Evolutionary conservation across 371 early-diverging fungal genomes (phyloP).

Genomic region (Lichtheimia ramosa): DNA sequence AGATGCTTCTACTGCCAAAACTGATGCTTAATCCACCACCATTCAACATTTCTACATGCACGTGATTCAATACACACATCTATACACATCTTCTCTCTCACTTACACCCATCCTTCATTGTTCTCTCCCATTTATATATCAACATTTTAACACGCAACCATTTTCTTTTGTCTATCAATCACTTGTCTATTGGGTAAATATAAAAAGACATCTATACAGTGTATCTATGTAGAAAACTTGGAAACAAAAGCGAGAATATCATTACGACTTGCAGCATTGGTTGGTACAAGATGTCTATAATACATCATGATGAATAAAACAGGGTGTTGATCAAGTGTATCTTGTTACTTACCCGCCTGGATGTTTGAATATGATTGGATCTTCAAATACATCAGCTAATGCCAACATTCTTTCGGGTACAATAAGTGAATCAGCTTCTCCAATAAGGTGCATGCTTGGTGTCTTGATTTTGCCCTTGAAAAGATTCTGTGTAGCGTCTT

Average conservation of each 20-base stretch:
- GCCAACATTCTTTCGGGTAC: conserved; percentile 41
- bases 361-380: conserved; percentile 38
- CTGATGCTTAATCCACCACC: background rate
- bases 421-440: conserved; percentile 56
- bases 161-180: too few relatives aligned
- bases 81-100: background rate
- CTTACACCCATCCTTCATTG: background rate
- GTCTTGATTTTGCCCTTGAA: conserved; percentile 47
- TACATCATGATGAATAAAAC: background rate
- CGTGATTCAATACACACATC: background rate
- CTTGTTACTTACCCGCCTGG: conserved; percentile 49
- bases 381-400: conserved; percentile 39
- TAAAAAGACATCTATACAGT: too few relatives aligned
- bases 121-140: background rate
- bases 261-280: conserved; percentile 61
- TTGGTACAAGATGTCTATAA: conserved; percentile 64
- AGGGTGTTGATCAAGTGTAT: background rate
- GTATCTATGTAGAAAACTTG: conserved; percentile 24
- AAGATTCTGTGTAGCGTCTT: conserved; percentile 35
- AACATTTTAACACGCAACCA: background rate
- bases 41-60: background rate
- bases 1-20: background rate
- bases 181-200: too few relatives aligned
- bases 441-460: conserved; percentile 70
- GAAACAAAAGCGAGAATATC: conserved; percentile 60